A percentile compares a stretch with the other conserved stretches of the same genome.
These are phyloP conservation scores for Globisporangium apiculatum DNA, from an alignment of 352 stramenopile species.

Conservation along the genomic window DNA sequence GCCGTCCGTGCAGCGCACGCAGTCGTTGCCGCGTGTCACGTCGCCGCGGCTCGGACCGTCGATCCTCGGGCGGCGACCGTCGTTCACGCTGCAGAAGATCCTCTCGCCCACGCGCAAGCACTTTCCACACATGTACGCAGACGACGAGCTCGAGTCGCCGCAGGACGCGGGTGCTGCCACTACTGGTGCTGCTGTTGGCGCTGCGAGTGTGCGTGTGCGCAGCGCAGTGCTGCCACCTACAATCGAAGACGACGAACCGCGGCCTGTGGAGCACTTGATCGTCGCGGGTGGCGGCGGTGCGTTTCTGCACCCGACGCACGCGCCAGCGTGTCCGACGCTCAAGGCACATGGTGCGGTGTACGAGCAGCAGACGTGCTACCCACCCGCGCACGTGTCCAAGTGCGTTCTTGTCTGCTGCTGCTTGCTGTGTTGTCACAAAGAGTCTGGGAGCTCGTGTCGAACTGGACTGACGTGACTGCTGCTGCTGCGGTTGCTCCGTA, in stretches of 20 bases:
- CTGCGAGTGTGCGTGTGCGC: not conserved
- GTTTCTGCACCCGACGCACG: conserved; percentile 88
- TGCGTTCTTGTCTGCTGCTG: conserved; percentile 12
- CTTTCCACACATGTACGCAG: conserved; percentile 69
- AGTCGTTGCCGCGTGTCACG: conserved; percentile 1
- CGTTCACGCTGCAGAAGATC: conserved; percentile 13
- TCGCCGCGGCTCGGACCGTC: conserved; percentile 11
- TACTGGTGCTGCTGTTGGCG: not conserved
- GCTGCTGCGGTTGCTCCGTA: not conserved
- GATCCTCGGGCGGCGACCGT: conserved; percentile 7
- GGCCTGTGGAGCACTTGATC: conserved; percentile 59
- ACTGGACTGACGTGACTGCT: conserved; percentile 2
- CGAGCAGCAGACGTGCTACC: conserved; percentile 76
- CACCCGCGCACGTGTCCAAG: conserved; percentile 66
- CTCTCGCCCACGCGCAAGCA: conserved; percentile 56
- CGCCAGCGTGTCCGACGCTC: conserved; percentile 38
- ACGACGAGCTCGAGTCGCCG: conserved; percentile 12
- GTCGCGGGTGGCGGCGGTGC: conserved; percentile 87
- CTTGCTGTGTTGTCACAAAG: not conserved
- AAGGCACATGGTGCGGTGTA: conserved; percentile 70
- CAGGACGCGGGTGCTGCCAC: not conserved
- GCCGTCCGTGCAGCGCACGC: not conserved
- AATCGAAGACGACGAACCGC: too few species aligned
- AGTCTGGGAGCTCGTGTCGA: not conserved
- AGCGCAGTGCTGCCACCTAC: too few species aligned